Base-by-base conservation (phyloP, 306 rosid genomes). In the Arachis hypogaea region DNA sequence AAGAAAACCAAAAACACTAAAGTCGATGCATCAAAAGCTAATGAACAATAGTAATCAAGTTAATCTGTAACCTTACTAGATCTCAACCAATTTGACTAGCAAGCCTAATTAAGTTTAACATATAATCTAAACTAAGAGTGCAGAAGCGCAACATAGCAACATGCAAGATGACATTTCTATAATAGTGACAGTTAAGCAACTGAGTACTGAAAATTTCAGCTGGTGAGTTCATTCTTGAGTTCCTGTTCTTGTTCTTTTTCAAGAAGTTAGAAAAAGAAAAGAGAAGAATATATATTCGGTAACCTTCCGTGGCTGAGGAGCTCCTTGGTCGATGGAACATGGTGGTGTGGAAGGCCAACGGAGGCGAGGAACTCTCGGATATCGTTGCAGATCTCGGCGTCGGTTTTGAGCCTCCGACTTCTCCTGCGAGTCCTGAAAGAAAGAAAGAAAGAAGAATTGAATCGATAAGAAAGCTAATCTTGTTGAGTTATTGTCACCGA, bases 301-400 rank as follows among this genome's bases (percentile, higher is more conserved):
- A 71, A 94, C 96, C 98, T 86, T 89, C 98, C 97, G 61, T 86
- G 88, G 71, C 50, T 85, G 56, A 84, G 66, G 71, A 94, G 89
- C 38, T 94, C 96, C 78, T 89, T 94, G 55, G 85, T 85, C 14
- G 95, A 85, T 50, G 96, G 98, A 67, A 91, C 74, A 78, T 86
- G 85, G 55, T 84, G 83, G 49, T 78, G 72, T 0, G 98, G 96
- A 73, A 91, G 90, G 46, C 93, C 97, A 73, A 83, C 83, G 0
- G 81, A 71, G 6, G 67, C 80, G 16, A 89, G 58, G 44, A 94
- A 91, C 78, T 86, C 84, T 33, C 84, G 80, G 9, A 94, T 86
- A 1, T 94, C 98, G 43, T 67, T 67, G 77, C 91, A 80, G 71
- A 94, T 89, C 84, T 94, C 97, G 55, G 63, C 94, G 69, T 91